Evolutionary conservation across 75 land plant species (phyloP).

Genomic region (Azolla pinnata): DNA sequence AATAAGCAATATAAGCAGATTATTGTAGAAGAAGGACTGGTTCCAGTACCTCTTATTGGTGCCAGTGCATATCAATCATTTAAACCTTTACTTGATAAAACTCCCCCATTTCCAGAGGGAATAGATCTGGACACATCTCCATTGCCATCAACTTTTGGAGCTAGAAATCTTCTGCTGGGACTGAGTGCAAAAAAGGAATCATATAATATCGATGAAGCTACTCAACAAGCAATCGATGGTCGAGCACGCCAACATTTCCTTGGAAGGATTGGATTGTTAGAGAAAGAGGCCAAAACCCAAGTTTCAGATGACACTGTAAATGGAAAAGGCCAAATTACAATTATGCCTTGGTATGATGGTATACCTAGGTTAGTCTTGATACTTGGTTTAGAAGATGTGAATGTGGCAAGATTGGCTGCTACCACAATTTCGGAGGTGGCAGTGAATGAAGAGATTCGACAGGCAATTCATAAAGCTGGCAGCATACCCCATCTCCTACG

Average conservation of each 20-base stretch:
- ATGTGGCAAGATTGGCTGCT: slow-evolving; percentile 55
- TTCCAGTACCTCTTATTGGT: slow-evolving; percentile 70
- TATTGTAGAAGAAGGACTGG: slow-evolving; percentile 61
- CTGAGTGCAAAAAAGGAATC: slow-evolving; percentile 32
- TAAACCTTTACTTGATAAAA: slow-evolving; percentile 39
- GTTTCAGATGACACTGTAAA: background rate
- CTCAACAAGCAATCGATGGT: slow-evolving; percentile 56
- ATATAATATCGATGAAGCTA: slow-evolving; percentile 38
- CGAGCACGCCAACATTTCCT: slow-evolving; percentile 72
- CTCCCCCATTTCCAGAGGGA: slow-evolving; percentile 70
- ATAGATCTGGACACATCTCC: slow-evolving; percentile 30
- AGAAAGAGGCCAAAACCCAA: slow-evolving; percentile 24
- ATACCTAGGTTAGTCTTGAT: slow-evolving; percentile 79
- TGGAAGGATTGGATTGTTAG: slow-evolving; percentile 65
- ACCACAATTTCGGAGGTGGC: slow-evolving; percentile 52
- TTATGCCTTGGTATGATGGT: slow-evolving; percentile 80
- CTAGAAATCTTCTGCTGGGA: slow-evolving; percentile 64
- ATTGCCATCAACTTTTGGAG: slow-evolving; percentile 57
- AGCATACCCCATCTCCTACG: slow-evolving; percentile 51
- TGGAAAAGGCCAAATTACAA: slow-evolving; percentile 20
- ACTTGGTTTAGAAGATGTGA: slow-evolving; percentile 56
- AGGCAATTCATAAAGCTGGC: slow-evolving; percentile 70
- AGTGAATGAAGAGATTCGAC: slow-evolving; percentile 66
- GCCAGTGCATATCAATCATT: slow-evolving; percentile 56
- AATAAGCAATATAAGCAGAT: slow-evolving; percentile 13